Percentiles rank a stretch among this genome's conserved stretches.
These are phyloP conservation scores for Phytophthora boehmeriae DNA, from an alignment of 352 stramenopile species.

Conservation along the genomic window DNA sequence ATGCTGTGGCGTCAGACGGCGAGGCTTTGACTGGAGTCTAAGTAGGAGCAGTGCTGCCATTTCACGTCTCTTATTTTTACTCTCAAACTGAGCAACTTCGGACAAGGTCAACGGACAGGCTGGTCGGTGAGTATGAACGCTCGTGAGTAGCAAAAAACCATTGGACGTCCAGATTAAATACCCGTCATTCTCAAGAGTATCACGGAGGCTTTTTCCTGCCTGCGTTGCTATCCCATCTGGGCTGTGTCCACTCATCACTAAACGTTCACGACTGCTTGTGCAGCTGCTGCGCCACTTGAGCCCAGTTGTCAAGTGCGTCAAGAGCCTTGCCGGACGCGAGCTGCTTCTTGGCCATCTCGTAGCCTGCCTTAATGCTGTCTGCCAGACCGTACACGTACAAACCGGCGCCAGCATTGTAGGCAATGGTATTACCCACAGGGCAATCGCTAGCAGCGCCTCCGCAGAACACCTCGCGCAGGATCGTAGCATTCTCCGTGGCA, in stretches of 20 bases:
- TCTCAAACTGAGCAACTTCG: constrained; percentile 11
- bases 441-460: constrained; percentile 91
- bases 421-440: constrained; percentile 97
- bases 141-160: background rate
- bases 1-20: constrained; percentile 9
- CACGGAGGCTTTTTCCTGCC: constrained; percentile 24
- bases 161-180: background rate
- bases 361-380: constrained; percentile 87
- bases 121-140: no score
- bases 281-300: constrained; percentile 56
- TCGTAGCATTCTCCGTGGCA: constrained; percentile 94
- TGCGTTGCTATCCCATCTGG: constrained; percentile 10
- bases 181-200: background rate
- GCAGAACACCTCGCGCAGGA: constrained; percentile 84
- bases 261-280: constrained; percentile 37
- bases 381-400: constrained; percentile 97
- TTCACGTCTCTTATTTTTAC: constrained; percentile 36
- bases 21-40: no score
- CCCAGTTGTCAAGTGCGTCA: constrained; percentile 69
- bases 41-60: no score
- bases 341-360: constrained; percentile 80
- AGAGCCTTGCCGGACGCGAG: constrained; percentile 73
- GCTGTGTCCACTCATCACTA: constrained; percentile 13
- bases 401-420: constrained; percentile 97
- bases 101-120: no score